These are phyloP conservation scores for Blastobotrys indianensis DNA, from an alignment of 1,139 yeast genomes.

Conservation along the genomic window DNA sequence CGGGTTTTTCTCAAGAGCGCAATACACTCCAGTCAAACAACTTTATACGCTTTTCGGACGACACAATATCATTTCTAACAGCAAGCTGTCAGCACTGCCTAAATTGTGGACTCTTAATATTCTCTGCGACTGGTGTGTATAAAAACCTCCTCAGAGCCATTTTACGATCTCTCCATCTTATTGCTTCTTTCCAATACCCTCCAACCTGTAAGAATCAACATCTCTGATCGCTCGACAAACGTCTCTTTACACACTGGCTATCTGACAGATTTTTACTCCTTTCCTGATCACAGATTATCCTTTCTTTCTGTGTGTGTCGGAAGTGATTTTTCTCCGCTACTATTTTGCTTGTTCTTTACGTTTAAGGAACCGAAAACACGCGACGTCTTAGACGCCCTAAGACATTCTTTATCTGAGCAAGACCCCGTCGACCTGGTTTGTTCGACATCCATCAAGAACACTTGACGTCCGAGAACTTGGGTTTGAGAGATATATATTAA, in stretches of 20 bases:
- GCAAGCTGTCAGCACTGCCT: not conserved
- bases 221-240: too few species aligned
- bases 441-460: too few species aligned
- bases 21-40: too few species aligned
- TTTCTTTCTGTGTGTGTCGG: too few species aligned
- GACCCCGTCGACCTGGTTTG: not conserved
- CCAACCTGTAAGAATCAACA: too few species aligned
- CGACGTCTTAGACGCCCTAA: not conserved
- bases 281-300: too few species aligned
- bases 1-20: too few species aligned
- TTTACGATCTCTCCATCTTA: not conserved
- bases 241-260: too few species aligned
- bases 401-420: slow-evolving; percentile 1
- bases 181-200: too few species aligned
- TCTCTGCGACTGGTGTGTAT: not conserved
- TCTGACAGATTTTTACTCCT: too few species aligned
- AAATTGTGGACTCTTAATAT: not conserved
- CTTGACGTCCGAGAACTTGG: not conserved
- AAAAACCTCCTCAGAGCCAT: not conserved
- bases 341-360: not conserved
- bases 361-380: not conserved
- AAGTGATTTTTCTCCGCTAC: too few species aligned
- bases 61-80: not conserved
- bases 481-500: not conserved
- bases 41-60: too few species aligned